Evolutionary conservation across 768 basidiomycete species (phyloP).

Genomic region (Boletus eberwhitei): DNA sequence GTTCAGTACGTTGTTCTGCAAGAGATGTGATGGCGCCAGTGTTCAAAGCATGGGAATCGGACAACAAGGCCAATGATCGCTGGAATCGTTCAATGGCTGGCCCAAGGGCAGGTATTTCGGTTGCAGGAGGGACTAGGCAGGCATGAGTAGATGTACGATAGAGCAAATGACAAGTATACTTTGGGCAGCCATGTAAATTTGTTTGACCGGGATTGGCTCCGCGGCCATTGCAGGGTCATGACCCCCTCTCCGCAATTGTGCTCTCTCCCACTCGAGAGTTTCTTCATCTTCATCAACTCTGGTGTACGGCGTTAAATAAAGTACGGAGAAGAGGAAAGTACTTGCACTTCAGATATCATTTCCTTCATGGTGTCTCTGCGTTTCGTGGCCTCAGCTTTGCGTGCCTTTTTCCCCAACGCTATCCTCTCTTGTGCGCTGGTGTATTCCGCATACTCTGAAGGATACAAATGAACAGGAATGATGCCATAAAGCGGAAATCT

Average conservation of each 20-base stretch:
- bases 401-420: constrained; percentile 78
- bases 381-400: constrained; percentile 66
- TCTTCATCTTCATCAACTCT: constrained; percentile 86
- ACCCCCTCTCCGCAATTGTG: constrained; percentile 76
- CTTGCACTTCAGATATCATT: constrained; percentile 79
- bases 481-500: background rate
- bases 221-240: constrained; percentile 40
- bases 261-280: constrained; percentile 79
- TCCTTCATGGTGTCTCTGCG: constrained; percentile 70
- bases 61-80: constrained; percentile 55
- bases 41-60: constrained; percentile 65
- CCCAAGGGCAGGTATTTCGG: constrained; percentile 61
- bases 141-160: constrained; percentile 12
- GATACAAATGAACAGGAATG: constrained; percentile 8
- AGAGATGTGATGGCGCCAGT: constrained; percentile 54
- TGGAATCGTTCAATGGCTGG: constrained; percentile 60
- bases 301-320: constrained; percentile 2
- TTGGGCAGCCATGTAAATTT: constrained; percentile 64
- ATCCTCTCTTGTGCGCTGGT: constrained; percentile 86
- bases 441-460: constrained; percentile 77
- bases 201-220: constrained; percentile 41
- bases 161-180: constrained; percentile 44
- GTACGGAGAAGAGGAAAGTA: constrained; percentile 9
- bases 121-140: constrained; percentile 59
- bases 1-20: constrained; percentile 57